Conservation (phyloP, 2,329 filamentous ascomycete species). For the Paecilomyces sp. region DNA sequence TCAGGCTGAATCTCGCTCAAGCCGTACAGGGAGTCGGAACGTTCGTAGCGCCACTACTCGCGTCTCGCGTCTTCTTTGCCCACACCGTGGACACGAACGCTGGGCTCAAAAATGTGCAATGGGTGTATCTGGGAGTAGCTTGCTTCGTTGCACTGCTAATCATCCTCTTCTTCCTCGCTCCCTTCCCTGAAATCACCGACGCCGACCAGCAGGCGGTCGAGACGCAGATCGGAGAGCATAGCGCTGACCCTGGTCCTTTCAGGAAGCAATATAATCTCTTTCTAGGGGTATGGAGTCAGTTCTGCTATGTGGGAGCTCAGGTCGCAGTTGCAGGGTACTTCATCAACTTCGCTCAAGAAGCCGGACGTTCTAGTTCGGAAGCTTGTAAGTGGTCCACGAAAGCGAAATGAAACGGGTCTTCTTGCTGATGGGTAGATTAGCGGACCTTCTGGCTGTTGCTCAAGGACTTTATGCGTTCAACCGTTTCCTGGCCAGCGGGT, state of each 20-base stretch:
- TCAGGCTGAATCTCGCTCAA: constrained; percentile 53
- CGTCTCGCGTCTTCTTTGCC: constrained; percentile 56
- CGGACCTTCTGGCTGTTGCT: constrained; percentile 51
- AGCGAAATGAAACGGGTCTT: constrained; percentile 8
- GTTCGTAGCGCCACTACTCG: constrained; percentile 53
- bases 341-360: constrained; percentile 45
- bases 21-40: constrained; percentile 54
- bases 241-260: constrained; percentile 34
- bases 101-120: constrained; percentile 55
- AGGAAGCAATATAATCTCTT: constrained; percentile 55
- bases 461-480: constrained; percentile 55
- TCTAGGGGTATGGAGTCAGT: constrained; percentile 54
- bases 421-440: constrained; percentile 6
- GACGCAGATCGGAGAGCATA: constrained; percentile 28
- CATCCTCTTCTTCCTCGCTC: constrained; percentile 51
- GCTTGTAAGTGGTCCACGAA: constrained; percentile 14
- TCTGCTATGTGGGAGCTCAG: constrained; percentile 58
- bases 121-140: constrained; percentile 58
- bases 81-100: constrained; percentile 42
- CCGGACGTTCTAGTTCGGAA: constrained; percentile 23
- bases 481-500: constrained; percentile 48
- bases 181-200: constrained; percentile 51
- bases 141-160: constrained; percentile 52
- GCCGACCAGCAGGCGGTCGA: constrained; percentile 54
- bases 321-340: constrained; percentile 43